phyloP scores from a whole-genome alignment of 1,284 basidiomycete genomes.

The Irpex sp. region DNA sequence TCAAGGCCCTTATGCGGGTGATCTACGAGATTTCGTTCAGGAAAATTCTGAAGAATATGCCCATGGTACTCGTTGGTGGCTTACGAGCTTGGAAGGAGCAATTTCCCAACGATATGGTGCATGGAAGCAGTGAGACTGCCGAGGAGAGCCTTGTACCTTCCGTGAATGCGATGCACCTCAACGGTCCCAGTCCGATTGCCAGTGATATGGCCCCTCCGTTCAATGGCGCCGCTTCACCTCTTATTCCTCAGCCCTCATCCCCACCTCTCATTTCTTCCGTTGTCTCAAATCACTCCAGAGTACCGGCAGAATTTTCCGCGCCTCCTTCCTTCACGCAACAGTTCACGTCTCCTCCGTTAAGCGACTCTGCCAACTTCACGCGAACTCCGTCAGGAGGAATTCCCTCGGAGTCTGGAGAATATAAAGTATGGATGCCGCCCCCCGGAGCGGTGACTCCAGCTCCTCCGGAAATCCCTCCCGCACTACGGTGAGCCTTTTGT shows the following conservation, averaged over 20 bases:
- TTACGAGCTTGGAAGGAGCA: slow-evolving; percentile 79
- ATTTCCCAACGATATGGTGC: slow-evolving; percentile 46
- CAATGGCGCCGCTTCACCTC: neutral
- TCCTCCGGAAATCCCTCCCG: slow-evolving; percentile 1
- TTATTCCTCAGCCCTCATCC: slow-evolving; percentile 14
- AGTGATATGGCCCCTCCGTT: slow-evolving; percentile 13
- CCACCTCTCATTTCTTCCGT: slow-evolving; percentile 12
- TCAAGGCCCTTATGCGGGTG: slow-evolving; percentile 60
- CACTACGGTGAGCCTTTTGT: slow-evolving; percentile 1
- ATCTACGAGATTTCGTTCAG: slow-evolving; percentile 74
- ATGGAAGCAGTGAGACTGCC: slow-evolving; percentile 23
- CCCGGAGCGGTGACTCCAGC: slow-evolving; percentile 5
- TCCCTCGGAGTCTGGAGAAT: slow-evolving; percentile 18
- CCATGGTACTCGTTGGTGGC: slow-evolving; percentile 86
- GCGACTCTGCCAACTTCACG: slow-evolving; percentile 21
- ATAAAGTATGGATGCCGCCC: slow-evolving; percentile 24
- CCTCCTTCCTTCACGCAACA: slow-evolving; percentile 15
- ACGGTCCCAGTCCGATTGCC: slow-evolving; percentile 4
- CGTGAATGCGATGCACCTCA: slow-evolving; percentile 13
- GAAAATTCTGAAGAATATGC: slow-evolving; percentile 74
- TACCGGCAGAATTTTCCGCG: slow-evolving; percentile 25
- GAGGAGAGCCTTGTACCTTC: neutral
- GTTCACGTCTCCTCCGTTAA: slow-evolving; percentile 16
- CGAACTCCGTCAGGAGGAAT: slow-evolving; percentile 24
- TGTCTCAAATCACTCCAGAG: slow-evolving; percentile 17